phyloP scores from a whole-genome alignment of 768 basidiomycete species.

The Tylopilus sp. region DNA sequence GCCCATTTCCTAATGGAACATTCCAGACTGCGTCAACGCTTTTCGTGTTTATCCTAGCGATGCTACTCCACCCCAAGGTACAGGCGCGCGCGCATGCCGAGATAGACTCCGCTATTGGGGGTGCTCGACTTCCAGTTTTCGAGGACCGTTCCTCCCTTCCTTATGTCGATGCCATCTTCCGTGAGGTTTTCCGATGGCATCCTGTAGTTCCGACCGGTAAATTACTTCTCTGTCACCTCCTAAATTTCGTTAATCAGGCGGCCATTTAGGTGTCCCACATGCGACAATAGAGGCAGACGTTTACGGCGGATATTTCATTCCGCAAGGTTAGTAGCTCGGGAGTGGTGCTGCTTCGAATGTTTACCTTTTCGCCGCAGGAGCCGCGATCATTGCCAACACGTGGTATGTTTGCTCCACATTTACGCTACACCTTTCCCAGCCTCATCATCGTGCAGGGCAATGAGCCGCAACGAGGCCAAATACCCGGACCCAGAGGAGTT shows the following conservation, averaged over 20 bases:
- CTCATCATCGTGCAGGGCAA: slow-evolving; percentile 24
- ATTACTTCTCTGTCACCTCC: neutral
- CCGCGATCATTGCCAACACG: slow-evolving; percentile 29
- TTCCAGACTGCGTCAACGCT: slow-evolving; percentile 32
- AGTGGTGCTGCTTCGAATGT: neutral
- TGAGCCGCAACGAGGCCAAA: slow-evolving; percentile 34
- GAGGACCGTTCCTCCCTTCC: slow-evolving; percentile 27
- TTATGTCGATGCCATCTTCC: slow-evolving; percentile 28
- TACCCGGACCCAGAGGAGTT: slow-evolving; percentile 35
- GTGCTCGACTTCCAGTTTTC: slow-evolving; percentile 29
- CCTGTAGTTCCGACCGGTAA: slow-evolving; percentile 35
- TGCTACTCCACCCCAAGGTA: slow-evolving; percentile 36
- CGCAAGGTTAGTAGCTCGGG: slow-evolving; percentile 38
- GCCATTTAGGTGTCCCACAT: slow-evolving; percentile 31
- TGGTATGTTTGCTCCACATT: slow-evolving; percentile 11
- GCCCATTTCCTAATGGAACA: neutral
- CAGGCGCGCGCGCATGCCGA: slow-evolving; percentile 39
- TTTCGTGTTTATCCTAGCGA: slow-evolving; percentile 32
- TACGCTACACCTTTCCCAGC: too few relatives aligned
- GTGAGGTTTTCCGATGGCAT: slow-evolving; percentile 36
- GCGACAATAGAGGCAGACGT: slow-evolving; percentile 37
- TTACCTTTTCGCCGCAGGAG: slow-evolving; percentile 11
- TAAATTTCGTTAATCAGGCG: neutral
- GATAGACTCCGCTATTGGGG: slow-evolving; percentile 32
- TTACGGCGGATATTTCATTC: slow-evolving; percentile 52